Conservation (phyloP, 306 rosid species). For the Betula pendula region DNA sequence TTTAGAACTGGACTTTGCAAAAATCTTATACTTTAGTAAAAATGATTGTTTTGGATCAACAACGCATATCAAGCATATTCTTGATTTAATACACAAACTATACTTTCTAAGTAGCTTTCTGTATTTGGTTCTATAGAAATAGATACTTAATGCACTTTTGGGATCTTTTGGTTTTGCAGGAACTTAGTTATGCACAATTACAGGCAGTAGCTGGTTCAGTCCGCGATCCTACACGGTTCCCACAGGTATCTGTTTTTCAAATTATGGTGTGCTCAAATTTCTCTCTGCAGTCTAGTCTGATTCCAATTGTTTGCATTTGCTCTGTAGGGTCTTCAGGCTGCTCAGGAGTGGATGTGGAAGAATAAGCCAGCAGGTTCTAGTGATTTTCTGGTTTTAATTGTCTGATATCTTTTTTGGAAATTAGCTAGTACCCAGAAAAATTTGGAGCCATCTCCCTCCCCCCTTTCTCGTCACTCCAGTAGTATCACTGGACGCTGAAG, state of each 20-base stretch:
- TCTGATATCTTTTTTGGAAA: conserved; percentile 15
- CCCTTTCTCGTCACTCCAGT: too few species aligned
- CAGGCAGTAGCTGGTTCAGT: conserved; percentile 38
- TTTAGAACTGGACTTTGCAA: too few species aligned
- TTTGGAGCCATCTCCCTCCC: too few species aligned
- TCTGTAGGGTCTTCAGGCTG: conserved; percentile 59
- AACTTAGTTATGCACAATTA: conserved; percentile 54
- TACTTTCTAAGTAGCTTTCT: background rate
- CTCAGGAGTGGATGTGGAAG: conserved; percentile 87
- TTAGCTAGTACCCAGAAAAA: background rate
- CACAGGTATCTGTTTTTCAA: conserved; percentile 38
- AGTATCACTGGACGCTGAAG: background rate
- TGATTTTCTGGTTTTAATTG: conserved; percentile 15
- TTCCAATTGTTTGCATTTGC: conserved; percentile 22
- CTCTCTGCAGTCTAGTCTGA: conserved; percentile 15
- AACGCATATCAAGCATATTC: background rate
- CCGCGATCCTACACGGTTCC: conserved; percentile 55
- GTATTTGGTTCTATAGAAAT: background rate
- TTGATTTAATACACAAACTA: background rate
- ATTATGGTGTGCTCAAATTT: background rate
- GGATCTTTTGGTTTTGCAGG: conserved; percentile 37
- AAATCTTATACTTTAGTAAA: too few species aligned
- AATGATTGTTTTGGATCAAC: background rate
- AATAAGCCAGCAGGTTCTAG: conserved; percentile 73
- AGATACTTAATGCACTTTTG: background rate